Base-by-base conservation (phyloP, 371 early-diverging fungal genomes). In the Mitosporidium daphniae region DNA sequence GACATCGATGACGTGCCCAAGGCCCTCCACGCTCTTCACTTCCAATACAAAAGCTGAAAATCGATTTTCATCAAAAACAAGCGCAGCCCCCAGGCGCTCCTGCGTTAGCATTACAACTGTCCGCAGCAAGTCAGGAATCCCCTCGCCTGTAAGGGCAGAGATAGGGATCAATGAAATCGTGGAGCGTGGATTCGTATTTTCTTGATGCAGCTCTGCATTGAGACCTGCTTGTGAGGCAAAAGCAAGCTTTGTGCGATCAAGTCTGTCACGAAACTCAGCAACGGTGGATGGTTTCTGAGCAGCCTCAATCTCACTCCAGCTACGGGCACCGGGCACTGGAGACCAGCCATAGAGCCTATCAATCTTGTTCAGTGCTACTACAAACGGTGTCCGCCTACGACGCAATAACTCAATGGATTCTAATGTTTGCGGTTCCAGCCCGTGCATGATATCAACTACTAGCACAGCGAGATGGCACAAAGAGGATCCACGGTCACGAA, bases 311-410 rank as follows among this genome's bases (percentile, higher is more conserved):
- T 64, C 59, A n/a, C n/a, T n/a, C n/a, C n/a, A n/a, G n/a, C n/a
- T n/a, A n/a, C n/a, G n/a, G n/a, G n/a, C n/a, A 17, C 51, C 48
- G 2, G 72, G 62, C 21, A 50, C 53, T 7, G 71, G 37, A 34
- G 78, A 59, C 97, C 97, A 98, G 26, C 63, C 72, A 42, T 67
- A 86, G 21, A 97, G 57, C 47, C 95, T 69, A 53, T 98, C 99
- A 35, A 98, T 82, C 58, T 98, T 98, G 62, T 98, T 98, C 35
- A 98, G 51, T 2, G 99, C 99, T 7, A 98, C 95, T 40, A 98
- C 69, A 55, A 97, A 98, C 3, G 97, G 97, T 12, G 99, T 89
- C 53, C 78, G 89, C 33, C 75, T 60, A 28, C 67, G 59, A 39
- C 71, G 64, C 27, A 98, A 53, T 31, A 98, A 45, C 24, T 69